phyloP scores from a whole-genome alignment of 306 rosid species.

The Benincasa hispida region DNA sequence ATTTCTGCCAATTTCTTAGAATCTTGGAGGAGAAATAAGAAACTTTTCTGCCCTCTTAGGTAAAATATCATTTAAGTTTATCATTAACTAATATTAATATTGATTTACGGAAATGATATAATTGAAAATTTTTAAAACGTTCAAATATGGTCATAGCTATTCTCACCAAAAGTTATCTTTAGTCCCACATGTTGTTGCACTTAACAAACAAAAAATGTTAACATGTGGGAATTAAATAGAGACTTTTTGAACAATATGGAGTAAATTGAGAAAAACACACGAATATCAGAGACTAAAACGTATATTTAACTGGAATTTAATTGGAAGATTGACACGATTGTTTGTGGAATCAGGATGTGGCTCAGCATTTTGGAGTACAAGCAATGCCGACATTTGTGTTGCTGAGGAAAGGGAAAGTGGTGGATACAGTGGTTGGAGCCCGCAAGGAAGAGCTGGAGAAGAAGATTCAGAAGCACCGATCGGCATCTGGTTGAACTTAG shows the following conservation, averaged over 20 bases:
- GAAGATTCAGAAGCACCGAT: constrained; percentile 34
- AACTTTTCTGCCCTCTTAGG: neutral
- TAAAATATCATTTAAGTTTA: neutral
- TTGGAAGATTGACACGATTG: neutral
- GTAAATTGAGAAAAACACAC: too few relatives aligned
- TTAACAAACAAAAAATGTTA: neutral
- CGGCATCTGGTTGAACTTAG: neutral
- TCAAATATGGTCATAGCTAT: neutral
- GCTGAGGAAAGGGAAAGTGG: constrained; percentile 53
- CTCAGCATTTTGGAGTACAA: constrained; percentile 47
- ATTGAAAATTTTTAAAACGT: neutral
- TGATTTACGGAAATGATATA: neutral
- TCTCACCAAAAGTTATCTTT: neutral
- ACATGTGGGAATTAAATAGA: neutral
- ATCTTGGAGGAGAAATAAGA: neutral
- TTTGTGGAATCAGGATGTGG: constrained; percentile 40
- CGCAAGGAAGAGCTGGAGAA: constrained; percentile 66
- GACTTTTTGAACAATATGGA: neutral
- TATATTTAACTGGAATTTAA: neutral
- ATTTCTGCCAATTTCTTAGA: neutral
- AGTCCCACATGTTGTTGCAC: neutral
- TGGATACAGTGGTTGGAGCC: constrained; percentile 57
- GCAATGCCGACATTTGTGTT: constrained; percentile 89
- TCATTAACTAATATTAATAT: neutral
- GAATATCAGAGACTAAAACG: neutral